Conservation (phyloP, 2,329 filamentous ascomycete genomes). For the Botryotinia globosa region DNA sequence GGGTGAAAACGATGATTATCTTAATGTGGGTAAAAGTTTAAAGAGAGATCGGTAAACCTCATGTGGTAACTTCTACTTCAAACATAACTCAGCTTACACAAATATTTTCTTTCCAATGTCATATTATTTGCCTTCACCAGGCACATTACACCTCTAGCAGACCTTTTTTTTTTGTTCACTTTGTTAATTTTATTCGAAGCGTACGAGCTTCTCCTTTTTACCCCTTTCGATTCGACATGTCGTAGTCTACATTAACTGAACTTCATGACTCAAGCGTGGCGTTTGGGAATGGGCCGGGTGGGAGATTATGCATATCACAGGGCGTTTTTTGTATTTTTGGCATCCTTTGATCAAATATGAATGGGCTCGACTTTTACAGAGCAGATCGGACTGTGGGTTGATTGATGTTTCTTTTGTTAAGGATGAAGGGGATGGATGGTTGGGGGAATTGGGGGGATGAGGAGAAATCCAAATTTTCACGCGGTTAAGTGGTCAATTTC, state of each 20-base stretch:
- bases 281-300: background rate
- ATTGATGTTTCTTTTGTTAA: constrained; percentile 1
- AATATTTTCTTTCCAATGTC: constrained; percentile 18
- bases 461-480: background rate
- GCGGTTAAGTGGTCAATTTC: background rate
- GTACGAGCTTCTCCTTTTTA: background rate
- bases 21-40: background rate
- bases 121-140: constrained; percentile 15
- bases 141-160: constrained; percentile 7
- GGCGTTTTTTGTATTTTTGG: constrained; percentile 5
- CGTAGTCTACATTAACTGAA: background rate
- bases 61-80: background rate
- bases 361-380: background rate
- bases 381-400: background rate
- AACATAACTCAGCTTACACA: background rate
- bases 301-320: constrained; percentile 4
- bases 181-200: constrained; percentile 8
- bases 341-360: background rate
- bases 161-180: constrained; percentile 4
- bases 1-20: background rate
- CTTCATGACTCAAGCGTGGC: constrained; percentile 17
- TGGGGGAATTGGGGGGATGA: background rate
- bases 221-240: background rate
- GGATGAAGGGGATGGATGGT: background rate
- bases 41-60: background rate